These are phyloP conservation scores for Dissophora ornata DNA, from an alignment of 192 early-diverging fungal species.

Conservation along the genomic window DNA sequence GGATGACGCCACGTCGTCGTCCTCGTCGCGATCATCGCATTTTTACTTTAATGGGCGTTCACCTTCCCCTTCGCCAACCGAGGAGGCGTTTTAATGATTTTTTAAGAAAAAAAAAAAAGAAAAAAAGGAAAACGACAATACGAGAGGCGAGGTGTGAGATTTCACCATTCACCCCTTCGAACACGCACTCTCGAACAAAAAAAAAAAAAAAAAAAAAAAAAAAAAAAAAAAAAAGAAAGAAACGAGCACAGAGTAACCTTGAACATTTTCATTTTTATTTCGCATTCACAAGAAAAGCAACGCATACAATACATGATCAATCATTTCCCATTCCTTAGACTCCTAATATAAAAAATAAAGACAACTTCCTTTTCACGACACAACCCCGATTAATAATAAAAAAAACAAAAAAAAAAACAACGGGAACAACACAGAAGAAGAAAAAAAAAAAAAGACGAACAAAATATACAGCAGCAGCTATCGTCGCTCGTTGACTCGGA, in stretches of 20 bases:
- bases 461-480: no score
- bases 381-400: neutral
- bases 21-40: slow-evolving; percentile 40
- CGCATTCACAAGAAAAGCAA: neutral
- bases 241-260: no score
- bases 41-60: slow-evolving; percentile 52
- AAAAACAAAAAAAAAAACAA: neutral
- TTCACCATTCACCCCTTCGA: no score
- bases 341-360: neutral
- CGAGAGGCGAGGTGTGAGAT: no score
- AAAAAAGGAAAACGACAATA: no score
- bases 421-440: no score
- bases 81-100: slow-evolving; percentile 30
- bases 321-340: neutral
- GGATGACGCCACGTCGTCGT: slow-evolving; percentile 26
- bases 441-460: no score
- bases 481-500: slow-evolving; percentile 84
- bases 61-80: slow-evolving; percentile 44
- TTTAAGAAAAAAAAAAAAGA: no score
- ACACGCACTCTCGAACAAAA: no score
- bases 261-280: slow-evolving; percentile 13
- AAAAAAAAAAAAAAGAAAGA: no score
- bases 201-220: no score
- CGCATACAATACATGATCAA: neutral
- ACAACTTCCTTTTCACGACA: neutral